A percentile compares a stretch with the other conserved stretches of the same genome.
Conservation (phyloP, 1,284 basidiomycete genomes). For the Ceratobasidium sp. region DNA sequence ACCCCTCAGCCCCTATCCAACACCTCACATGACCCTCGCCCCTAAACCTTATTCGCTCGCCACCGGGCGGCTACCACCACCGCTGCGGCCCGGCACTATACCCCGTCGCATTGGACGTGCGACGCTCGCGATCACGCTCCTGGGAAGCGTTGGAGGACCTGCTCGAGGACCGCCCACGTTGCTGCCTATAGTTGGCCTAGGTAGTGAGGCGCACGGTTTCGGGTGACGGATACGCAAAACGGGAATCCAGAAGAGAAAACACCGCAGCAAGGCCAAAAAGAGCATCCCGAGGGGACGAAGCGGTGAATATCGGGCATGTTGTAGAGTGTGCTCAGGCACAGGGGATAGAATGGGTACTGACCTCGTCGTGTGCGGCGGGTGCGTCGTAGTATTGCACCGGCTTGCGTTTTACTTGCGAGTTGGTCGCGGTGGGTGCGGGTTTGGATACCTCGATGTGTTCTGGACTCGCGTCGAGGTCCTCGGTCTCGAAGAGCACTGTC, state of each 20-base stretch:
- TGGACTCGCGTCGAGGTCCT: conserved; percentile 20
- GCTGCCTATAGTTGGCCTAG: conserved; percentile 42
- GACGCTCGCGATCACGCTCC: conserved; percentile 17
- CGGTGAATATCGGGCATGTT: conserved; percentile 8
- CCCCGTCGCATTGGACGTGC: background rate
- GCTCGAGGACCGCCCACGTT: conserved; percentile 43
- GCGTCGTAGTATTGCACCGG: conserved; percentile 32
- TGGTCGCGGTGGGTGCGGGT: conserved; percentile 4
- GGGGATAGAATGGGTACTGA: conserved; percentile 10
- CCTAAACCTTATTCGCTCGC: conserved; percentile 1
- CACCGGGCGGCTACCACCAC: conserved; percentile 14
- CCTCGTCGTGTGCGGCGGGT: conserved; percentile 36
- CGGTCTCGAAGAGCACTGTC: conserved; percentile 30
- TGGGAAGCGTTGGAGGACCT: conserved; percentile 41
- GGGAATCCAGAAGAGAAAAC: background rate
- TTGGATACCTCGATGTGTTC: conserved; percentile 25
- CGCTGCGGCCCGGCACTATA: conserved; percentile 16
- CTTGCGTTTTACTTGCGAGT: conserved; percentile 18
- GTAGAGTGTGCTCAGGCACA: conserved; percentile 13
- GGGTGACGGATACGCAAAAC: background rate
- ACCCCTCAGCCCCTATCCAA: conserved; percentile 13
- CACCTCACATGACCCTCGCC: background rate
- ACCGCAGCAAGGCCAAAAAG: conserved; percentile 13
- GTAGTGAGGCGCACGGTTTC: conserved; percentile 22
- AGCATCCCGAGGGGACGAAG: background rate